These are phyloP conservation scores for Moricandia moricandioides DNA, from an alignment of 345 rosid species.

Conservation along the genomic window DNA sequence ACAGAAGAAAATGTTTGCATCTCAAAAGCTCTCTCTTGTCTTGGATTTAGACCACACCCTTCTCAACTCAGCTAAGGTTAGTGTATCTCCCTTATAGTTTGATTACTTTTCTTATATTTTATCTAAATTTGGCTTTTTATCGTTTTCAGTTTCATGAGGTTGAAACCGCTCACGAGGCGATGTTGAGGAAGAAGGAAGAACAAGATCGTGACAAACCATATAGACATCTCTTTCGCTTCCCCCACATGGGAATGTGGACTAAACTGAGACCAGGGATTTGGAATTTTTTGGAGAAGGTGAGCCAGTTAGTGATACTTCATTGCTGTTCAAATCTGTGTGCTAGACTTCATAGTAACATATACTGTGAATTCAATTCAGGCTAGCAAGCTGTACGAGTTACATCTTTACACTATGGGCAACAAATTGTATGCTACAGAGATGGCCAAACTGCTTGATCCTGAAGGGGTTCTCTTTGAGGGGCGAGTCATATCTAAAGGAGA, in stretches of 20 bases:
- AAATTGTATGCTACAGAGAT: slow-evolving; percentile 97
- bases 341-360: slow-evolving; percentile 6
- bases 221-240: slow-evolving; percentile 84
- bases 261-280: slow-evolving; percentile 96
- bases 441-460: slow-evolving; percentile 97
- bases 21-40: slow-evolving; percentile 87
- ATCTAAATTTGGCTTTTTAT: background rate
- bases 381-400: slow-evolving; percentile 83
- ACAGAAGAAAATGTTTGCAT: slow-evolving; percentile 91
- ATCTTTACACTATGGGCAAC: slow-evolving; percentile 99
- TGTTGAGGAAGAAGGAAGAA: slow-evolving; percentile 90
- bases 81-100: slow-evolving; percentile 8
- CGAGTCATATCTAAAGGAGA: slow-evolving; percentile 98
- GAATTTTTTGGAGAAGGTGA: slow-evolving; percentile 91
- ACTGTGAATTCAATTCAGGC: slow-evolving; percentile 59
- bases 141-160: slow-evolving; percentile 74
- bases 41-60: slow-evolving; percentile 98
- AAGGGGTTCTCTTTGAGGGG: slow-evolving; percentile 80
- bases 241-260: slow-evolving; percentile 99
- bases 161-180: slow-evolving; percentile 77
- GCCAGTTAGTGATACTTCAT: background rate
- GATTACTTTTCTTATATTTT: background rate
- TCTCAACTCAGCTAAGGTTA: slow-evolving; percentile 96
- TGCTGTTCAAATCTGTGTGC: background rate
- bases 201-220: slow-evolving; percentile 83